A percentile compares a stretch with the other conserved stretches of the same genome.
These are phyloP conservation scores for Penicillium riverlandense DNA, from an alignment of 495 filamentous ascomycete genomes.

Conservation along the genomic window DNA sequence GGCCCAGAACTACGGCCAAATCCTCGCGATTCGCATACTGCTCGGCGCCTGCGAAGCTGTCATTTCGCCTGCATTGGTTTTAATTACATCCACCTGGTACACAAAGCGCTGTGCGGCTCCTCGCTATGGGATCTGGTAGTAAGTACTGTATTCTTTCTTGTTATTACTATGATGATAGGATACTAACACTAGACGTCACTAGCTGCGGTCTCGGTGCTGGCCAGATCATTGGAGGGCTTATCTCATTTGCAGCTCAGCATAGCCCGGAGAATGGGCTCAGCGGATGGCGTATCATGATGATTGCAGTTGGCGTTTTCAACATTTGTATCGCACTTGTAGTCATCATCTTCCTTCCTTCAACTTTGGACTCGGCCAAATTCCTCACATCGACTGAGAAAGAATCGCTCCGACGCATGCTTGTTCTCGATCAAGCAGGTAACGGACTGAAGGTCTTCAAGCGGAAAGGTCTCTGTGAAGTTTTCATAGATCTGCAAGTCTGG, in stretches of 20 bases:
- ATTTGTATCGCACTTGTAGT: slow-evolving; percentile 42
- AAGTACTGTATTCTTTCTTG: no score
- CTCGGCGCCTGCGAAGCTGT: slow-evolving; percentile 36
- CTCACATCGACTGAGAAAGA: no score
- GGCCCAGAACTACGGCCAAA: slow-evolving; percentile 16
- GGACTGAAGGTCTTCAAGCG: no score
- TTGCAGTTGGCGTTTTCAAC: slow-evolving; percentile 55
- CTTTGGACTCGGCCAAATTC: no score
- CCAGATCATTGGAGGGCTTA: slow-evolving; percentile 53
- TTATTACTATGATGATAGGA: no score
- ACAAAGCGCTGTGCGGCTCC: slow-evolving; percentile 21
- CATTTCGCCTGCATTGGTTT: slow-evolving; percentile 50
- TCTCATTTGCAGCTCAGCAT: slow-evolving; percentile 49
- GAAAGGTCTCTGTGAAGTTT: no score
- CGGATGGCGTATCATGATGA: slow-evolving; percentile 60
- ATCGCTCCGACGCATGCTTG: no score
- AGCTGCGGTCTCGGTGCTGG: slow-evolving; percentile 40
- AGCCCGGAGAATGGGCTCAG: slow-evolving; percentile 23
- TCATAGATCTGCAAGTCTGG: no score
- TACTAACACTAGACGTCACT: no score
- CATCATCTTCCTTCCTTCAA: slow-evolving; percentile 36
- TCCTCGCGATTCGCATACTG: slow-evolving; percentile 28
- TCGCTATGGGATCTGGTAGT: no score
- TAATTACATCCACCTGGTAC: slow-evolving; percentile 51
- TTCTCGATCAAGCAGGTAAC: no score